These are phyloP conservation scores for Henckelia pumila DNA, from an alignment of 257 asterid species.

Conservation along the genomic window DNA sequence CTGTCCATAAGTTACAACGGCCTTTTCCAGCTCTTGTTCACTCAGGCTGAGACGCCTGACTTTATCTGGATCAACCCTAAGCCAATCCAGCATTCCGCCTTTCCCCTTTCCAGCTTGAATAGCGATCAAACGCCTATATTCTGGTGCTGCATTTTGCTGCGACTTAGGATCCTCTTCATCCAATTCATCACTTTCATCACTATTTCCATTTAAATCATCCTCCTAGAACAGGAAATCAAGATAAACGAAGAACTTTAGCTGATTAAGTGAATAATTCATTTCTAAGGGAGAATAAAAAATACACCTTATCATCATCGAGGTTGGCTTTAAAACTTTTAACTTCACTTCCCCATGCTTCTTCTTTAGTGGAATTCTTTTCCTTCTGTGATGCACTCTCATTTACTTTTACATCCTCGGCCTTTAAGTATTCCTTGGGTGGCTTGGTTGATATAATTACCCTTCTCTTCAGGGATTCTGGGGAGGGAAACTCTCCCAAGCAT, in stretches of 20 bases:
- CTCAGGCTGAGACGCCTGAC: slow-evolving; percentile 96
- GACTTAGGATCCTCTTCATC: slow-evolving; percentile 37
- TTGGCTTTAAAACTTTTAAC: slow-evolving; percentile 31
- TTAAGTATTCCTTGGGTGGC: slow-evolving; percentile 65
- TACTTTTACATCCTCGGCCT: slow-evolving; percentile 41
- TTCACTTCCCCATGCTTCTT: slow-evolving; percentile 59
- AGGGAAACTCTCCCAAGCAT: slow-evolving; percentile 48
- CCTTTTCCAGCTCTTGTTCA: slow-evolving; percentile 86
- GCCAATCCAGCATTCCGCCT: slow-evolving; percentile 70
- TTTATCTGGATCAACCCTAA: slow-evolving; percentile 62
- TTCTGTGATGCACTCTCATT: slow-evolving; percentile 36
- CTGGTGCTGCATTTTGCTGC: slow-evolving; percentile 40
- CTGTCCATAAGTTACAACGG: slow-evolving; percentile 51
- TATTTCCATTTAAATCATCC: slow-evolving; percentile 37
- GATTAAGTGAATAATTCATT: slow-evolving; percentile 9
- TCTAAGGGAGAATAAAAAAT: slow-evolving; percentile 19
- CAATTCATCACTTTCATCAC: slow-evolving; percentile 38
- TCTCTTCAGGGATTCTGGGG: slow-evolving; percentile 55
- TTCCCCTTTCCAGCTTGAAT: slow-evolving; percentile 88
- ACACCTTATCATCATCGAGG: slow-evolving; percentile 35
- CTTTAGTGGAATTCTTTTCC: slow-evolving; percentile 30
- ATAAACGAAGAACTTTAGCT: slow-evolving; percentile 12
- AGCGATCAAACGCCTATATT: slow-evolving; percentile 71
- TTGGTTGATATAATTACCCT: slow-evolving; percentile 60
- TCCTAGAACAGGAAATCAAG: slow-evolving; percentile 29